Percentiles rank a stretch among this genome's conserved stretches.
Evolutionary conservation across 768 basidiomycete genomes (phyloP).

Genomic region (Rhodotorula babjevae): DNA sequence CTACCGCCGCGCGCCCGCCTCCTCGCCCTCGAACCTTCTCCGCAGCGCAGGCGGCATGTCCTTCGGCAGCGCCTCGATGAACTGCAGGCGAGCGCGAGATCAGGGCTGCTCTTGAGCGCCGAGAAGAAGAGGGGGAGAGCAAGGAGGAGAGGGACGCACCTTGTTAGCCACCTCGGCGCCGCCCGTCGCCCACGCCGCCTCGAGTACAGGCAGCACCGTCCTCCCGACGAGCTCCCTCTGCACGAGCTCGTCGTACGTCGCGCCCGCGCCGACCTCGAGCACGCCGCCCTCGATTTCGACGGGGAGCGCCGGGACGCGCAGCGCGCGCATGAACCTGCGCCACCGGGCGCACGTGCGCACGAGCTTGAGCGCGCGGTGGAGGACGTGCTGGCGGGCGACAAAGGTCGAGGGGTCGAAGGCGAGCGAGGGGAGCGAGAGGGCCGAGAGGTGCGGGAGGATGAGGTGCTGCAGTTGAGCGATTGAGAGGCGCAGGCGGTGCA

Average conservation of each 20-base stretch:
- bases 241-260: constrained; percentile 39
- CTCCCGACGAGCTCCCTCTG: constrained; percentile 46
- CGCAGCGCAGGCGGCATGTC: constrained; percentile 25
- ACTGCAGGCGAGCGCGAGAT: background rate
- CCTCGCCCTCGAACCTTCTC: constrained; percentile 25
- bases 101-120: background rate
- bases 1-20: background rate
- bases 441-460: constrained; percentile 27
- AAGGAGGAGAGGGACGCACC: constrained; percentile 37
- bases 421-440: constrained; percentile 42
- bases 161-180: constrained; percentile 46
- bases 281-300: background rate
- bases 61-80: constrained; percentile 23
- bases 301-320: constrained; percentile 22
- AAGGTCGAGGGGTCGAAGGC: constrained; percentile 48
- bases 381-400: constrained; percentile 45
- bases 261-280: constrained; percentile 36
- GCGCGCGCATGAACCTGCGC: constrained; percentile 42
- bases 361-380: constrained; percentile 46
- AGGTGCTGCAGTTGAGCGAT: constrained; percentile 18
- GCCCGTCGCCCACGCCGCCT: constrained; percentile 48
- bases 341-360: constrained; percentile 47
- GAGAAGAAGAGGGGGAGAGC: background rate
- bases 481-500: constrained; percentile 26
- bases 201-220: constrained; percentile 46